phyloP scores from a whole-genome alignment of 371 early-diverging fungal genomes.

The Mortierella polycephala region DNA sequence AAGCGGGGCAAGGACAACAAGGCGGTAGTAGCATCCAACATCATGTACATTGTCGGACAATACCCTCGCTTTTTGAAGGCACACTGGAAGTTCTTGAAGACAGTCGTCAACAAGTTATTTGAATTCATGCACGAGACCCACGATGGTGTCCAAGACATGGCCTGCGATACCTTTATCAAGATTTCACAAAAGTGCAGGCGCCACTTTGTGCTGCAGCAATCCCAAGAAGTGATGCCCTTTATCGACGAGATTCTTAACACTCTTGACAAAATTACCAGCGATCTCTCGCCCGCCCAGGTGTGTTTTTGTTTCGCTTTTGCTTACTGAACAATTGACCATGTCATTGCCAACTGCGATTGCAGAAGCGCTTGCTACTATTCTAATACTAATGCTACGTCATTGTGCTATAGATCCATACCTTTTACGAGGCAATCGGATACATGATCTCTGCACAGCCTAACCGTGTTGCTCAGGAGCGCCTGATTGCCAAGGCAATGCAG shows the following conservation, averaged over 20 bases:
- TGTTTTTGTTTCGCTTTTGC: too few species aligned
- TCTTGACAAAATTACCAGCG: constrained; percentile 86
- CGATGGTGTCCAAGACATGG: constrained; percentile 99
- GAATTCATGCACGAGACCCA: constrained; percentile 99
- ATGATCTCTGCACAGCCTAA: constrained; percentile 94
- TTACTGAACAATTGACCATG: neutral
- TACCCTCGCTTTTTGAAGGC: constrained; percentile 98
- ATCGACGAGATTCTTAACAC: constrained; percentile 92
- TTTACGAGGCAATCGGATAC: constrained; percentile 96
- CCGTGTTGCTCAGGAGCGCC: constrained; percentile 74
- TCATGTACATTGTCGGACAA: constrained; percentile 99
- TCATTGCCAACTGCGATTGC: neutral
- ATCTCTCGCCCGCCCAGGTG: constrained; percentile 90
- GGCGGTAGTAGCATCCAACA: constrained; percentile 99
- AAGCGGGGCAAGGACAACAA: constrained; percentile 98
- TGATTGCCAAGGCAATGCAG: constrained; percentile 89
- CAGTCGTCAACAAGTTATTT: constrained; percentile 99
- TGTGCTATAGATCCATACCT: constrained; percentile 80
- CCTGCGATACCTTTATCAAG: constrained; percentile 99
- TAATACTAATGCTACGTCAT: neutral
- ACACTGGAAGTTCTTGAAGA: constrained; percentile 99
- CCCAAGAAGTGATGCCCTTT: constrained; percentile 87
- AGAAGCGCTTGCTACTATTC: neutral
- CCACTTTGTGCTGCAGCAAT: constrained; percentile 93
- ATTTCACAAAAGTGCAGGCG: constrained; percentile 97